Conservation (phyloP, 1,284 basidiomycete species). For the Irpex rosettiformis region DNA sequence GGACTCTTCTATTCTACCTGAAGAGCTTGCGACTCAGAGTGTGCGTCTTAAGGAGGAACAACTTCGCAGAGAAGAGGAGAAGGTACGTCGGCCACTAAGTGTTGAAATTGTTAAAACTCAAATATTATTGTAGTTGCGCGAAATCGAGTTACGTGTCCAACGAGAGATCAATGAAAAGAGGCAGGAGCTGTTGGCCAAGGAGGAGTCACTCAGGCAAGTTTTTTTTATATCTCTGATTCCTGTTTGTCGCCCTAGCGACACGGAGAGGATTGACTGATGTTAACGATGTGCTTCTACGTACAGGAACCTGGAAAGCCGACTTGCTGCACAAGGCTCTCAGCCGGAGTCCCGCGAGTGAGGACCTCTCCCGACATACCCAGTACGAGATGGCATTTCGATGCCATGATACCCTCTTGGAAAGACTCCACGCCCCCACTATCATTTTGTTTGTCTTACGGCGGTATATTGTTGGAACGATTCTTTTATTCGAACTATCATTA, state of each 20-base stretch:
- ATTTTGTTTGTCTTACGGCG: constrained; percentile 7
- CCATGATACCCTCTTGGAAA: constrained; percentile 27
- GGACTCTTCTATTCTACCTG: constrained; percentile 87
- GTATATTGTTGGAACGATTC: constrained; percentile 8
- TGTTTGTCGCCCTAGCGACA: background rate
- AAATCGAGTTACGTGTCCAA: constrained; percentile 98
- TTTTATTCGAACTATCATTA: background rate
- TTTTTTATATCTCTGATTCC: background rate
- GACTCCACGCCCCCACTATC: background rate
- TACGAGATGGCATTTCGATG: constrained; percentile 21
- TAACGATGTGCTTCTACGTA: constrained; percentile 14
- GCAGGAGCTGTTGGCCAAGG: constrained; percentile 93
- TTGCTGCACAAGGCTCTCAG: constrained; percentile 74
- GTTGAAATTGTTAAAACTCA: background rate
- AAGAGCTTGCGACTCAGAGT: constrained; percentile 95
- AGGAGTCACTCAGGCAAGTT: constrained; percentile 79
- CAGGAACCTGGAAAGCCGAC: constrained; percentile 86
- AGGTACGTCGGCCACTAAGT: constrained; percentile 42
- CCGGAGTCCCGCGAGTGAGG: constrained; percentile 32
- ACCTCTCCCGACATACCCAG: background rate
- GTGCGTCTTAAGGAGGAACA: constrained; percentile 99
- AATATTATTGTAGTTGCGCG: constrained; percentile 65
- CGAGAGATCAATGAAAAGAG: constrained; percentile 99
- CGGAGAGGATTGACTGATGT: background rate
- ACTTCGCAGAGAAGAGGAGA: constrained; percentile 95